Conservation (phyloP, 805 yeast species). For the Barnettozyma sucrosica region DNA sequence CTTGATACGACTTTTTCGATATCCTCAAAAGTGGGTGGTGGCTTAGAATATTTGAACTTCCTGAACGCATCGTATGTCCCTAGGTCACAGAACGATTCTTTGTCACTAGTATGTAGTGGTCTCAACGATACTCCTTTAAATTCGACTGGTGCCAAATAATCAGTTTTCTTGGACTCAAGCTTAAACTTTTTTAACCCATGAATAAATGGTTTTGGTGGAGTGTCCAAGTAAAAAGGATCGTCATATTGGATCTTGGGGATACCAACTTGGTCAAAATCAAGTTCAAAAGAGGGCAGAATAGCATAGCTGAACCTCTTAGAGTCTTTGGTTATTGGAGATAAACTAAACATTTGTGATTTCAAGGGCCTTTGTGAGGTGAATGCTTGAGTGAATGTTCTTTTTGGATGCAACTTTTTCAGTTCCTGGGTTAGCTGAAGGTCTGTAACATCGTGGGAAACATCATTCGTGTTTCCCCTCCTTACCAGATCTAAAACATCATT, state of each 20-base stretch:
- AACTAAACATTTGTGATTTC: not conserved
- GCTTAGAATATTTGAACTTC: constrained; percentile 40
- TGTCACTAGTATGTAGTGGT: not conserved
- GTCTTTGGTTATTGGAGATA: not conserved
- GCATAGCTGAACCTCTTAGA: constrained; percentile 10
- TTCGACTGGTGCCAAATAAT: constrained; percentile 27
- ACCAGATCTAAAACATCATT: not conserved
- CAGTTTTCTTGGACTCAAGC: constrained; percentile 36
- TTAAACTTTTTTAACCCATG: constrained; percentile 63
- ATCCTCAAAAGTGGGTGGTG: constrained; percentile 43
- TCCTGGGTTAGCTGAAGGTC: constrained; percentile 10
- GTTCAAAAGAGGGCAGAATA: constrained; percentile 10
- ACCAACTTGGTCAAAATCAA: constrained; percentile 43
- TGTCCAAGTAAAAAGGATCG: constrained; percentile 59
- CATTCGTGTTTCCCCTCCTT: not conserved
- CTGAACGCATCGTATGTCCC: not conserved
- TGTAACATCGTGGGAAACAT: not conserved
- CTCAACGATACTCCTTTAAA: constrained; percentile 14
- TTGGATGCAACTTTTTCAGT: constrained; percentile 1
- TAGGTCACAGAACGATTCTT: not conserved
- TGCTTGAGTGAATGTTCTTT: constrained; percentile 10
- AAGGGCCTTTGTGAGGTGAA: constrained; percentile 1
- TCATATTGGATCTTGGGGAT: constrained; percentile 46
- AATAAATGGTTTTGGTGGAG: constrained; percentile 45
- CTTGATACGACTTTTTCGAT: constrained; percentile 22